These are phyloP conservation scores for Tolypocladium pustulatum DNA, from an alignment of 2,329 filamentous ascomycete genomes.

Conservation along the genomic window DNA sequence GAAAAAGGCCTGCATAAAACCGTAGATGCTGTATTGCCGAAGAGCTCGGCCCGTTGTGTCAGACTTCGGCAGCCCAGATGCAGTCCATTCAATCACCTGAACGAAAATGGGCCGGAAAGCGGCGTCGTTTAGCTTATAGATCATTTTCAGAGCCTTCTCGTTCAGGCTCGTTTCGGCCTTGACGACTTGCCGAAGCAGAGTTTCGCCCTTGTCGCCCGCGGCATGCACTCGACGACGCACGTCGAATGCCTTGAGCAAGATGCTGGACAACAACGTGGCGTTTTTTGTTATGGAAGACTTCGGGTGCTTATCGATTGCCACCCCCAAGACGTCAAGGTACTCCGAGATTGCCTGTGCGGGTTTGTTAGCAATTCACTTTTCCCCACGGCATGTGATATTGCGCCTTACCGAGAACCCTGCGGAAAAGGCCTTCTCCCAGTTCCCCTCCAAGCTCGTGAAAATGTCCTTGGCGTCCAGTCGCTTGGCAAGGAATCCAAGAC, in stretches of 20 bases:
- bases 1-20: slow-evolving; percentile 73
- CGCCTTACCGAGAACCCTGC: slow-evolving; percentile 51
- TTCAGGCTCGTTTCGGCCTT: slow-evolving; percentile 56
- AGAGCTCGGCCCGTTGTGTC: slow-evolving; percentile 47
- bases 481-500: slow-evolving; percentile 64
- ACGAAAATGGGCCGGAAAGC: slow-evolving; percentile 88
- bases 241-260: slow-evolving; percentile 52
- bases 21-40: slow-evolving; percentile 68
- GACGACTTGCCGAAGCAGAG: slow-evolving; percentile 35
- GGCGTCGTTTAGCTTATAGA: slow-evolving; percentile 92
- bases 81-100: slow-evolving; percentile 74
- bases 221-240: slow-evolving; percentile 47
- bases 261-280: slow-evolving; percentile 54
- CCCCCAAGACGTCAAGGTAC: slow-evolving; percentile 57
- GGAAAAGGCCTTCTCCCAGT: slow-evolving; percentile 56
- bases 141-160: slow-evolving; percentile 72
- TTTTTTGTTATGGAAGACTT: slow-evolving; percentile 75
- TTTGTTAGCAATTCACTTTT: slow-evolving; percentile 16
- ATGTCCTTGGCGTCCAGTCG: slow-evolving; percentile 69
- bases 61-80: slow-evolving; percentile 47
- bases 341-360: slow-evolving; percentile 51
- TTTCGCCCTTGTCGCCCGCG: slow-evolving; percentile 34
- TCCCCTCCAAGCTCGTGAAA: slow-evolving; percentile 61
- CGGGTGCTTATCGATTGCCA: slow-evolving; percentile 63
- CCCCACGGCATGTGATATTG: background rate